A percentile compares a stretch with the other conserved stretches of the same genome.
phyloP scores from a whole-genome alignment of 495 filamentous ascomycete genomes.

The Xylaria curta region DNA sequence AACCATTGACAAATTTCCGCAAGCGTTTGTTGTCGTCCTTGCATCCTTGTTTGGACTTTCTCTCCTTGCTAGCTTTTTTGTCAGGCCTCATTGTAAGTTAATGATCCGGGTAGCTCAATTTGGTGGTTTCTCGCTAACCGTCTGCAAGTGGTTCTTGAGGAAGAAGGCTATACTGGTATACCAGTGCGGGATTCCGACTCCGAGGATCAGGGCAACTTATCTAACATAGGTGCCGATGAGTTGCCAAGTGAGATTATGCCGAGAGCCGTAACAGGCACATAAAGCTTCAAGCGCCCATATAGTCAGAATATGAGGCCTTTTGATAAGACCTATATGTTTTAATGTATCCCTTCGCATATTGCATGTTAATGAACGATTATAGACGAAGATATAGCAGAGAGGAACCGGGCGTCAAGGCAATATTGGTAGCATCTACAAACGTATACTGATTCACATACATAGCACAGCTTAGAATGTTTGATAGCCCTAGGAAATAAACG shows the following conservation, averaged over 20 bases:
- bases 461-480: neutral
- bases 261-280: conserved; percentile 9
- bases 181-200: conserved; percentile 31
- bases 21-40: conserved; percentile 82
- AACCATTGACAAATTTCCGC: conserved; percentile 78
- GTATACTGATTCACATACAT: neutral
- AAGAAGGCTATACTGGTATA: conserved; percentile 29
- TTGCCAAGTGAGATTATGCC: conserved; percentile 34
- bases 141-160: conserved; percentile 32
- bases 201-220: conserved; percentile 24
- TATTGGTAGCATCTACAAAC: conserved; percentile 1
- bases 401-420: neutral
- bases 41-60: conserved; percentile 69
- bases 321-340: neutral
- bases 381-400: neutral
- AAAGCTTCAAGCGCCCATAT: neutral
- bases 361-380: neutral
- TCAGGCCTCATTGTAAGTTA: conserved; percentile 74
- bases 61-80: conserved; percentile 68
- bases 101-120: neutral
- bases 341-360: neutral
- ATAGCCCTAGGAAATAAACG: neutral
- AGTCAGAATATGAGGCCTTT: neutral
- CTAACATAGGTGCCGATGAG: conserved; percentile 38
- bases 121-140: conserved; percentile 3